These are phyloP conservation scores for Alternaria arbusti DNA, from an alignment of 2,329 filamentous ascomycete genomes.

Conservation along the genomic window DNA sequence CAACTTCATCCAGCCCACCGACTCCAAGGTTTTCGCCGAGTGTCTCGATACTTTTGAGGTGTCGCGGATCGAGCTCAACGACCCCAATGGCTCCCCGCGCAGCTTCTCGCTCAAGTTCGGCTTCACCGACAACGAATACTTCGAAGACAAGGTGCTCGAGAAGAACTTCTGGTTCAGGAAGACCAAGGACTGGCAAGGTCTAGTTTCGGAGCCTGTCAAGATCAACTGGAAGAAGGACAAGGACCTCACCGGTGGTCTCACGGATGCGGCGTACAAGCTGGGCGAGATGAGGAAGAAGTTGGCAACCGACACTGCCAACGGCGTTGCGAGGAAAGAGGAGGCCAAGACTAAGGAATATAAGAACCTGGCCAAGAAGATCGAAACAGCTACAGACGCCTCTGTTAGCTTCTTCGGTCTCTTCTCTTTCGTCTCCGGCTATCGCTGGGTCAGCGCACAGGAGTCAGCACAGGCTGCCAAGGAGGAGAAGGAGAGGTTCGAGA, in stretches of 20 bases:
- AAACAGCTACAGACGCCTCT: conserved; percentile 66
- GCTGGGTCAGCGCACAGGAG: conserved; percentile 75
- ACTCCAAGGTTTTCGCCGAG: conserved; percentile 74
- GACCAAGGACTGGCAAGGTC: conserved; percentile 71
- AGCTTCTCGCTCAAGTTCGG: conserved; percentile 75
- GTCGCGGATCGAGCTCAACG: conserved; percentile 78
- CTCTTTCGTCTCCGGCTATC: conserved; percentile 70
- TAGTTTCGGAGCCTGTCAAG: conserved; percentile 86
- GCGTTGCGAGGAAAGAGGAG: conserved; percentile 60
- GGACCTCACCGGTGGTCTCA: conserved; percentile 82
- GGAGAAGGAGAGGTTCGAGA: conserved; percentile 64
- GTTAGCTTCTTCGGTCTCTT: conserved; percentile 91
- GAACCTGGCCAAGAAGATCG: conserved; percentile 60
- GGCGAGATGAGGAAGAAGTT: conserved; percentile 65
- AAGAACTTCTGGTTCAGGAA: conserved; percentile 92
- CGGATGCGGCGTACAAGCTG: conserved; percentile 73
- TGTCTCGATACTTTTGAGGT: conserved; percentile 74
- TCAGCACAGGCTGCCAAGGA: conserved; percentile 66
- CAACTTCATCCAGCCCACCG: conserved; percentile 82
- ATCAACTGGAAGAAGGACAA: conserved; percentile 79
- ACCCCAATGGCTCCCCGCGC: conserved; percentile 75
- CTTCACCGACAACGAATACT: conserved; percentile 82
- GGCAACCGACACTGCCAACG: conserved; percentile 28
- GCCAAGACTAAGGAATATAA: conserved; percentile 61
- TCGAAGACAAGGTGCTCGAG: conserved; percentile 77